Percentiles rank a stretch among this genome's conserved stretches.
These are phyloP conservation scores for Corynascus novoguineensis DNA, from an alignment of 495 filamentous ascomycete genomes.

Conservation along the genomic window DNA sequence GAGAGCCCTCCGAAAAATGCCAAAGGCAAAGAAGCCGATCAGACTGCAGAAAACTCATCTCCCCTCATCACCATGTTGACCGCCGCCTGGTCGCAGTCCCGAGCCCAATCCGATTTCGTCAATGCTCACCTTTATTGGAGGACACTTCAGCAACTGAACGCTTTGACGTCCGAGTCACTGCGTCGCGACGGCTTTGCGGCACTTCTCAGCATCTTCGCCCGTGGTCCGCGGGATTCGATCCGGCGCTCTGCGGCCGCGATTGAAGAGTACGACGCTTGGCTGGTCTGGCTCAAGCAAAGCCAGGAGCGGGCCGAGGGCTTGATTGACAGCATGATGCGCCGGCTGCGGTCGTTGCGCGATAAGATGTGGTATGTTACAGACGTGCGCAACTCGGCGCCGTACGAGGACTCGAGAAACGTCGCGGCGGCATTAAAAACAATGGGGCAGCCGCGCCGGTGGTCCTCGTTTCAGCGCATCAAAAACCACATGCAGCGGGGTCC, in stretches of 20 bases:
- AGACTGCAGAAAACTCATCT: conserved; percentile 34
- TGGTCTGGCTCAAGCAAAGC: conserved; percentile 68
- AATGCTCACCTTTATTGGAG: conserved; percentile 65
- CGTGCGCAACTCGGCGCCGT: conserved; percentile 83
- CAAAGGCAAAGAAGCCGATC: conserved; percentile 32
- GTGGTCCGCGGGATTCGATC: conserved; percentile 62
- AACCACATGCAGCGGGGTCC: conserved; percentile 53
- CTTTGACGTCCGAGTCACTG: conserved; percentile 57
- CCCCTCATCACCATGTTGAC: conserved; percentile 63
- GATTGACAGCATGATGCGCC: conserved; percentile 62
- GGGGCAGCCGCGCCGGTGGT: conserved; percentile 56
- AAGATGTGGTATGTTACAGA: conserved; percentile 99
- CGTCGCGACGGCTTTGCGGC: conserved; percentile 60
- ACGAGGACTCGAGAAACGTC: conserved; percentile 84
- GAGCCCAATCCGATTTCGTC: conserved; percentile 64
- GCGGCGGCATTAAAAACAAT: conserved; percentile 88
- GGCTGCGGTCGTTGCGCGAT: conserved; percentile 64
- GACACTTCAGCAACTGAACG: conserved; percentile 58
- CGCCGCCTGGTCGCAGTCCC: conserved; percentile 60
- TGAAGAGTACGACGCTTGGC: conserved; percentile 69
- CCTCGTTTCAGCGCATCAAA: conserved; percentile 48
- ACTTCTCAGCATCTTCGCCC: conserved; percentile 64
- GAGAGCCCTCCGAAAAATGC: conserved; percentile 26
- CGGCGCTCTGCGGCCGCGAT: conserved; percentile 59
- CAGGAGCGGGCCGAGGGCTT: conserved; percentile 62